Evolutionary conservation across 2,329 filamentous ascomycete species (phyloP).

Genomic region (Phialophora tarda): DNA sequence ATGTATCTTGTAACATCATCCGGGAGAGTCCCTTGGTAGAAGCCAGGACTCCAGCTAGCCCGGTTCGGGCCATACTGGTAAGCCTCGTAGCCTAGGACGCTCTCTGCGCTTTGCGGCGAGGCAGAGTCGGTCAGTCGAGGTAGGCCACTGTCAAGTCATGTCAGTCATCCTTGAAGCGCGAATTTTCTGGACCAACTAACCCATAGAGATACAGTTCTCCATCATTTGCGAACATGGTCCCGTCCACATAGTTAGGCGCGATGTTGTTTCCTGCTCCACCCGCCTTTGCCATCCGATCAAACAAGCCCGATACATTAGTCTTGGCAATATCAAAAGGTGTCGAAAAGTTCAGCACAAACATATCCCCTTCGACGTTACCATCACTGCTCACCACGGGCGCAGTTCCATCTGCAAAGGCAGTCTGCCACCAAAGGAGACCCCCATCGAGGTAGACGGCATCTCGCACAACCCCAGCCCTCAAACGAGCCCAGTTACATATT

Average conservation of each 20-base stretch:
- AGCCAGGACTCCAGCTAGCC: constrained; percentile 53
- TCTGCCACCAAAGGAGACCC: constrained; percentile 37
- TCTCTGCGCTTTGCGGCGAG: constrained; percentile 44
- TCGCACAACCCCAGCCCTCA: constrained; percentile 34
- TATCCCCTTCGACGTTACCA: constrained; percentile 49
- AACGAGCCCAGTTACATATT: constrained; percentile 37
- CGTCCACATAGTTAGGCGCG: constrained; percentile 61
- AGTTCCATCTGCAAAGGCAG: constrained; percentile 37
- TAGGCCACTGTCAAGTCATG: constrained; percentile 54
- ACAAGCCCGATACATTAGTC: constrained; percentile 63
- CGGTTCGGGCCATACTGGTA: constrained; percentile 59
- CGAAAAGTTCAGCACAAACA: constrained; percentile 66
- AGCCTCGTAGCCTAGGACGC: constrained; percentile 58
- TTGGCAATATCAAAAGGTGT: constrained; percentile 57
- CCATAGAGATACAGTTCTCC: constrained; percentile 67
- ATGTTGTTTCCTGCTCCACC: constrained; percentile 52
- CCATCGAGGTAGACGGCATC: constrained; percentile 38
- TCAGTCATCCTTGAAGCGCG: constrained; percentile 8
- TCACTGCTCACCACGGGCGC: constrained; percentile 35
- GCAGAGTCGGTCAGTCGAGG: constrained; percentile 45
- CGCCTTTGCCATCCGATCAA: constrained; percentile 58
- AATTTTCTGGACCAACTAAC: constrained; percentile 16
- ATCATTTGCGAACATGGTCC: constrained; percentile 70
- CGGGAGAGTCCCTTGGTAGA: constrained; percentile 51
- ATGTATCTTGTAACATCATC: constrained; percentile 64